phyloP scores from a whole-genome alignment of 2,329 filamentous ascomycete genomes.

The Penicillium polonicum region DNA sequence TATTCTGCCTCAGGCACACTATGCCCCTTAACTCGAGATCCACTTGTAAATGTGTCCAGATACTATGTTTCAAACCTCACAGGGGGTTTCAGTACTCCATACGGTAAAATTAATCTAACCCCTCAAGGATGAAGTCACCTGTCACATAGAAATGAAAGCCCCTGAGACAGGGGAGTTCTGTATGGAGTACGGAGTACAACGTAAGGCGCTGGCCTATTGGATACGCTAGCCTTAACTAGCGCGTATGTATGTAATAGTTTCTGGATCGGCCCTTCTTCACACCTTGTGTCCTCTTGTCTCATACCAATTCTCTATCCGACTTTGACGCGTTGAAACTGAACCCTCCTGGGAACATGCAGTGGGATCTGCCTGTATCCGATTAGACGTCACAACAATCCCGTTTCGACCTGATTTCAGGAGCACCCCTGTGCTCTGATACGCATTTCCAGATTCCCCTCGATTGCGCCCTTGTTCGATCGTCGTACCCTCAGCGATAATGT shows the following conservation, averaged over 20 bases:
- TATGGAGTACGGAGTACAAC: background rate
- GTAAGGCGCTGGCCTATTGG: constrained; percentile 6
- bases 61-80: background rate
- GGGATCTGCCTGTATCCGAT: constrained; percentile 11
- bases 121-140: constrained; percentile 1
- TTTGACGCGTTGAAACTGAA: constrained; percentile 1
- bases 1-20: background rate
- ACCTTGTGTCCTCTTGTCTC: constrained; percentile 1
- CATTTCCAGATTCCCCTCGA: constrained; percentile 10
- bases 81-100: background rate
- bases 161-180: constrained; percentile 2
- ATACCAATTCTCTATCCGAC: background rate
- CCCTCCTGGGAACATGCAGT: constrained; percentile 8
- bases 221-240: constrained; percentile 11
- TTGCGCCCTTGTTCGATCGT: constrained; percentile 19
- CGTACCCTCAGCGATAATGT: constrained; percentile 15
- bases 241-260: constrained; percentile 16
- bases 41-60: constrained; percentile 1
- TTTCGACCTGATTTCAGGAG: background rate
- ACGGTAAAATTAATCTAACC: background rate
- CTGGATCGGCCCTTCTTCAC: constrained; percentile 7
- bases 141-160: constrained; percentile 7
- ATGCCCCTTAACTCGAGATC: background rate
- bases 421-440: constrained; percentile 11
- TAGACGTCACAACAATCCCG: constrained; percentile 3